Evolutionary conservation across 2,329 filamentous ascomycete genomes (phyloP), one percentile per base, ranked within the genome.

Genomic region (Venturia effusa): DNA sequence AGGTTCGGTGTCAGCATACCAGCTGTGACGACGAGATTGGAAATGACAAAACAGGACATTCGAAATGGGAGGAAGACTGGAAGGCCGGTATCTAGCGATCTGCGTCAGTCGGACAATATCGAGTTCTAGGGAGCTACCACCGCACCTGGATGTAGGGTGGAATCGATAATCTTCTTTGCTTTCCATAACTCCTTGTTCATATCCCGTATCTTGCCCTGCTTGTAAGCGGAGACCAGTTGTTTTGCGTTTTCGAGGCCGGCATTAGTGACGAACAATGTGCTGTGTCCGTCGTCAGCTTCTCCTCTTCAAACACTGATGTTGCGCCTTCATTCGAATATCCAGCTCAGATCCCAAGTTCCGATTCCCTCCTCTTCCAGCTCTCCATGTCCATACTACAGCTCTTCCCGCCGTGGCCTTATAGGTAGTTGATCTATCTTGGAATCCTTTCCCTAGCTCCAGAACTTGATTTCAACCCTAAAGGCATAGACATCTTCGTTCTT

Each of bases 121-220:
- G 4, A 15, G 13, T 17, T 54, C 2, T 1, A 45, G 1, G 17
- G 37, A 48, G 51, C 61, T 37, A 17, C 43, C 66, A 81, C 68
- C 45, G 13, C 85, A 95, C 92, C 92, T 68, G 94, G 94, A 75
- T 99, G 94, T 68, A 99, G 78, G 17, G 94, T 99, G 66, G 94
- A 93, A 76, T 99, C 94, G 64, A 97, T 90, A 68, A 96, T 86
- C 82, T 97, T 97, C 84, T 99, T 99, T 55, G 94, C 94, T 67
- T 84, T 81, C 94, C 94, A 99, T 70, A 99, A 79, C 71, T 96
- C 90, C 1, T 90, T 88, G 22, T 88, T 96, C 91, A 97, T 96
- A 63, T 84, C 78, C 69, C 82, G 78, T 66, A 90, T 80, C 76
- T 89, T 85, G 68, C 92, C 92, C 71, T 87, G 86, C 81, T 97